Percentiles rank a stretch among this genome's conserved stretches.
These are phyloP conservation scores for Oryza australiensis DNA, from an alignment of 176 grass and related monocot species.

Conservation along the genomic window DNA sequence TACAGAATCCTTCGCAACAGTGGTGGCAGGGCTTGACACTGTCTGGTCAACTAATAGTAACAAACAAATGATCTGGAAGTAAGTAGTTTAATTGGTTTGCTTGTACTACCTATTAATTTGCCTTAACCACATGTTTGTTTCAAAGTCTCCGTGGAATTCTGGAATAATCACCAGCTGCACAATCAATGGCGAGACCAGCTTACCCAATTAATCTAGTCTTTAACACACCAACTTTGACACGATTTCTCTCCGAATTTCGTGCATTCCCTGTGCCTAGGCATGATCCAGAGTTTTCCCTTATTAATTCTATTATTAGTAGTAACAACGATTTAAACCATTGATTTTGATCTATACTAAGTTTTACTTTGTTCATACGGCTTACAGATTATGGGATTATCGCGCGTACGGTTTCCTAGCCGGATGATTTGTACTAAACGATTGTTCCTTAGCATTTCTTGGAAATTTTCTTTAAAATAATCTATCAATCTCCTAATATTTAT, in stretches of 20 bases:
- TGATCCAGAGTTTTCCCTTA: neutral
- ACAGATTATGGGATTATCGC: too few species aligned
- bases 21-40: neutral
- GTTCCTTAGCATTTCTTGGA: too few species aligned
- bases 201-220: neutral
- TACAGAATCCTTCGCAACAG: too few species aligned
- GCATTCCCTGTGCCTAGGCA: neutral
- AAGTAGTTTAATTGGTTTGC: neutral
- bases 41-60: neutral
- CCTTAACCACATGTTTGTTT: neutral
- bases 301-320: too few species aligned
- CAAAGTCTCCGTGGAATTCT: neutral
- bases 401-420: too few species aligned
- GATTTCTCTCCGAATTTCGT: neutral
- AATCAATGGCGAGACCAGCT: neutral
- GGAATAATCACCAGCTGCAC: neutral
- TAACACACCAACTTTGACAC: neutral
- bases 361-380: too few species aligned
- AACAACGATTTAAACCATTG: too few species aligned
- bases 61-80: neutral
- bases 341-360: too few species aligned
- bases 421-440: too few species aligned
- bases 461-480: too few species aligned
- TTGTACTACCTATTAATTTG: neutral
- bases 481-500: too few species aligned